Evolutionary conservation across 768 basidiomycete species (phyloP).

Genomic region (Udeniomyces megalosporus): DNA sequence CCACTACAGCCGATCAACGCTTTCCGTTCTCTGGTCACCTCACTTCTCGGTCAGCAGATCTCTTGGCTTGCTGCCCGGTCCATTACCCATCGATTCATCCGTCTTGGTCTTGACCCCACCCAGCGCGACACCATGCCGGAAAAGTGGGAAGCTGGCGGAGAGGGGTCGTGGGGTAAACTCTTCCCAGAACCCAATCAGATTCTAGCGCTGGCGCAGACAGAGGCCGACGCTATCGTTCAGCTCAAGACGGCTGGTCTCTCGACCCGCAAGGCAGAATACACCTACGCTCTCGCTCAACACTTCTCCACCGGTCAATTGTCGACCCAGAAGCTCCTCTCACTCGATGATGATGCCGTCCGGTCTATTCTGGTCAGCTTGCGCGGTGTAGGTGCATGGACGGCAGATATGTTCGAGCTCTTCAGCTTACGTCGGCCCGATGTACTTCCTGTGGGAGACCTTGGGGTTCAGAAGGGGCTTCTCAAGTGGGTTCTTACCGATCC

Average conservation of each 20-base stretch:
- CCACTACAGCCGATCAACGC: conserved; percentile 62
- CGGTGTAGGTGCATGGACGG: conserved; percentile 52
- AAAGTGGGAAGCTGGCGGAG: neutral
- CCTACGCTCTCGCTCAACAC: conserved; percentile 57
- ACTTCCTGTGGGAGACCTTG: conserved; percentile 43
- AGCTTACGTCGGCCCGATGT: conserved; percentile 43
- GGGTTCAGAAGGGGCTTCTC: conserved; percentile 44
- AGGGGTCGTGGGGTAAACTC: neutral
- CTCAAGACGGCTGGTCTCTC: conserved; percentile 63
- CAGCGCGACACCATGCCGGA: neutral
- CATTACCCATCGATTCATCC: conserved; percentile 55
- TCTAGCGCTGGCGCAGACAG: conserved; percentile 22
- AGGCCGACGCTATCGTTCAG: conserved; percentile 29
- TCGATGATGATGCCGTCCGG: conserved; percentile 58
- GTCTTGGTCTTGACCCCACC: neutral
- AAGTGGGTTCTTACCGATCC: conserved; percentile 22
- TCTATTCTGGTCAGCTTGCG: conserved; percentile 59
- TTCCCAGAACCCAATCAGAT: conserved; percentile 65
- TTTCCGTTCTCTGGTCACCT: conserved; percentile 56
- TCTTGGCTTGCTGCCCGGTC: conserved; percentile 74
- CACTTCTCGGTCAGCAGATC: conserved; percentile 64
- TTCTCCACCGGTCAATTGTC: conserved; percentile 69
- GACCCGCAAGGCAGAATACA: conserved; percentile 74
- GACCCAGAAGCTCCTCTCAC: conserved; percentile 50
- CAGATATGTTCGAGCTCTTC: conserved; percentile 87